Evolutionary conservation across 1,139 yeast species (phyloP).

Genomic region (Candida sp.): DNA sequence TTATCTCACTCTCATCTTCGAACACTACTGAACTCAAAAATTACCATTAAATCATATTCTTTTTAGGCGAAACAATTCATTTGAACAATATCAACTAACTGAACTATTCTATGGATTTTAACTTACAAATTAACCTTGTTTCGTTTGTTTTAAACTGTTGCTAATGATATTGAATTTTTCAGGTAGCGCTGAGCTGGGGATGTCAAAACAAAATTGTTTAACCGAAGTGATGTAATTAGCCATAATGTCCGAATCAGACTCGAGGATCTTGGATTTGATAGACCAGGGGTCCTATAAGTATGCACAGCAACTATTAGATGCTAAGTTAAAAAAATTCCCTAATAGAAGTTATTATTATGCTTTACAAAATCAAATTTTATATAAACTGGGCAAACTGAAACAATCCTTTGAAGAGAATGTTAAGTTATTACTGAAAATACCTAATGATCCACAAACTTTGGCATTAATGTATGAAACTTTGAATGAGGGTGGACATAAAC

Average conservation of each 20-base stretch:
- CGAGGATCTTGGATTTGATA: slow-evolving; percentile 39
- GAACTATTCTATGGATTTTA: too few relatives aligned
- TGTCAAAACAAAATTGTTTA: too few relatives aligned
- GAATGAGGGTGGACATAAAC: slow-evolving; percentile 25
- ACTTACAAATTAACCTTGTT: too few relatives aligned
- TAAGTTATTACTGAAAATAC: slow-evolving; percentile 40
- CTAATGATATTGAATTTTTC: neutral
- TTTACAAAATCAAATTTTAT: slow-evolving; percentile 41
- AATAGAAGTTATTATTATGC: slow-evolving; percentile 52
- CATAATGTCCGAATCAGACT: slow-evolving; percentile 8
- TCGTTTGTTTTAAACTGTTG: neutral
- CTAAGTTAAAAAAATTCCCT: slow-evolving; percentile 55
- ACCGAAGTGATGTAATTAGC: neutral
- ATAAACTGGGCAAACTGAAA: slow-evolving; percentile 37
- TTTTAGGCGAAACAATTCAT: too few relatives aligned
- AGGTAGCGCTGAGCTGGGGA: neutral
- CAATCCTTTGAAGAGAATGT: slow-evolving; percentile 43
- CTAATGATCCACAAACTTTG: slow-evolving; percentile 54
- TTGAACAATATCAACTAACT: too few relatives aligned
- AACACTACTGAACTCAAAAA: too few relatives aligned
- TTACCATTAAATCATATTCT: too few relatives aligned
- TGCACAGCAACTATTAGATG: slow-evolving; percentile 50
- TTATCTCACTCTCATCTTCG: too few relatives aligned
- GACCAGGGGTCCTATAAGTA: slow-evolving; percentile 50
- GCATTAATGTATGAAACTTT: slow-evolving; percentile 43